Conservation (phyloP, 2,329 filamentous ascomycete species). For the Fusarium tanahbumbuense region DNA sequence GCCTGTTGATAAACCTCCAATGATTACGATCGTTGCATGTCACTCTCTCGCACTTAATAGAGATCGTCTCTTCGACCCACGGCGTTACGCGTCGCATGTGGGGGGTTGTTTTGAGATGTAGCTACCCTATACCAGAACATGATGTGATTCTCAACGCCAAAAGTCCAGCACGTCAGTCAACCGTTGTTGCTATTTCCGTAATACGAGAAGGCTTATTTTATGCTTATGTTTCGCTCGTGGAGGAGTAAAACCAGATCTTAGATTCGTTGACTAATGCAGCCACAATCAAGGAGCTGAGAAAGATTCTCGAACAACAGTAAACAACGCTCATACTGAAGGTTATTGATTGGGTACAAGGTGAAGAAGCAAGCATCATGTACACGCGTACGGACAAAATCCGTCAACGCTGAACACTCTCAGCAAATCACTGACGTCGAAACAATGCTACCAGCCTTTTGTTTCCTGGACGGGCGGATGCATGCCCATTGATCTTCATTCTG, state of each 20-base stretch:
- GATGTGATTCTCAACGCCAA: neutral
- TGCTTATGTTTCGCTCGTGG: neutral
- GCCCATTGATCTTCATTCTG: neutral
- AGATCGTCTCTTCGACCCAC: neutral
- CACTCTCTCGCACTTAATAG: neutral
- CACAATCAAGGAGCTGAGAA: neutral
- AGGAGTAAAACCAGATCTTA: neutral
- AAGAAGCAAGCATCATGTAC: neutral
- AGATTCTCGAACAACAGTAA: too few relatives aligned
- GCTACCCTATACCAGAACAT: neutral
- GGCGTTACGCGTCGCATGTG: neutral
- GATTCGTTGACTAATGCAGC: neutral
- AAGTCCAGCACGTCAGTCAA: neutral
- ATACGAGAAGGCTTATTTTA: slow-evolving; percentile 5
- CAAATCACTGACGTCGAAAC: neutral
- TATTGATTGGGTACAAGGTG: neutral
- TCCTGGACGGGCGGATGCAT: neutral
- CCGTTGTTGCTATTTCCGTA: neutral
- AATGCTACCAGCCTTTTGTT: neutral
- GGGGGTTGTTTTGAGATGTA: neutral
- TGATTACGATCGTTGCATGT: slow-evolving; percentile 1
- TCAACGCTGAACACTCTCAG: neutral
- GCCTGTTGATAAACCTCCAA: neutral
- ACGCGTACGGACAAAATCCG: neutral
- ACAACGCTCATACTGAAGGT: neutral